Base-by-base conservation (phyloP, 2,329 filamentous ascomycete species). In the Pseudodiploospora longispora region DNA sequence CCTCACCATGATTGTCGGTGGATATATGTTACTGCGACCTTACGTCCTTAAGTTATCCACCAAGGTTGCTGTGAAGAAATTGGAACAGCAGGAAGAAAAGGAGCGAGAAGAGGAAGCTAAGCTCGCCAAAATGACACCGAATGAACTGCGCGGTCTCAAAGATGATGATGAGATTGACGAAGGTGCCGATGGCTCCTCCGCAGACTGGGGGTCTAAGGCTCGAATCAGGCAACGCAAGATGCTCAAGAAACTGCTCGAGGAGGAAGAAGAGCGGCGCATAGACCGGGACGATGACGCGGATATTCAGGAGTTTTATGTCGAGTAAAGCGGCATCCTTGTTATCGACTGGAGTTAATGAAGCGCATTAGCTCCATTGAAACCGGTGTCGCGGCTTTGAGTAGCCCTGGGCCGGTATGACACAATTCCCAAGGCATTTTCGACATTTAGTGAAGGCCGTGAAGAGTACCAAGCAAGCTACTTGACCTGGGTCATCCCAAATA, bases 251-350 rank as follows among this genome's bases (percentile, higher is more conserved):
- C 59, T 84, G 56, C 62, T 86, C 49, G 80, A 81, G 55, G 75
- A 72, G 52, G 82, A 85, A 65, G 70, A 77, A 65, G 63, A 77
- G 53, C 68, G 74, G 52, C 72, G 78, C 55, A 60, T 67, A 40
- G 80, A 82, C 53, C 78, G 82, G 47, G 74, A 85, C 52, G 79
- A 83, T 48, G 83, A 87, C 61, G 83, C 85, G 65, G 83, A 89
- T 60, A 83, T 90, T 53, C 76, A 80, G 59, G 82, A 89, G 63
- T 79, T 83, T 55, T 62, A 89, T 60, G 72, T 77, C 54, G 73
- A 80, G 57, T 42, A 35, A 12, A 27, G n/a, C 10, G 30, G 39
- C 43, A 45, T 19, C 19, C 19, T 19, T 19, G 19, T 19, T 19
- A 19, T 19, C 19, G 19, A 19, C 19, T 19, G 19, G 19, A 19